Evolutionary conservation across 441 rosid genomes (phyloP).

Genomic region (Hypseocharis bilobata): DNA sequence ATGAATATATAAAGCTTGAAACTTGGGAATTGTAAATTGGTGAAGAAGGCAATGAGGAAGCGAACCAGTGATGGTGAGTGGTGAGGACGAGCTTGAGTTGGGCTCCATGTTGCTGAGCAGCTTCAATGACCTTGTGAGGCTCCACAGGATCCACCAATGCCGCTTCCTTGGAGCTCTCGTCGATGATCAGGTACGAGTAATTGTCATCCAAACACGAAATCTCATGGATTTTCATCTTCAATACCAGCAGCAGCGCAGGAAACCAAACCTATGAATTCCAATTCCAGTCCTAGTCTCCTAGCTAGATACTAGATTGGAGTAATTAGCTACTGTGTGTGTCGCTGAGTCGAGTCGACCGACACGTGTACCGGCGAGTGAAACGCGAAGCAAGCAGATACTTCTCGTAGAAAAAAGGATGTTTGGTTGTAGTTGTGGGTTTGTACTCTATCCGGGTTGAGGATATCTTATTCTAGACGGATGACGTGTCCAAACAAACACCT

Average conservation of each 20-base stretch:
- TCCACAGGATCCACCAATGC: conserved; percentile 93
- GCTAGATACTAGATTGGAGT: not conserved
- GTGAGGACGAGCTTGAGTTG: conserved; percentile 65
- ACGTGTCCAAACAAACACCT: not conserved
- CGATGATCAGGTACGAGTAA: conserved; percentile 76
- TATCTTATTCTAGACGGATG: not conserved
- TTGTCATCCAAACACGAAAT: conserved; percentile 79
- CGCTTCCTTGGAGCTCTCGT: conserved; percentile 68
- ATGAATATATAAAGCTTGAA: not conserved
- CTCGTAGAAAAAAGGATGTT: too few species aligned
- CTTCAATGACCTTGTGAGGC: conserved; percentile 51
- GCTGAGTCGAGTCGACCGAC: not conserved
- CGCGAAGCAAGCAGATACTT: too few species aligned
- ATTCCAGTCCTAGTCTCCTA: too few species aligned
- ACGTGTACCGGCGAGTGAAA: too few species aligned
- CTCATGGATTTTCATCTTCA: conserved; percentile 51
- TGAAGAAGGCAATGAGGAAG: not conserved
- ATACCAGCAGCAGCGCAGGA: not conserved
- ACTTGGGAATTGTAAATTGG: not conserved
- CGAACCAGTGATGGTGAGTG: conserved; percentile 82
- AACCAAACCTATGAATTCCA: too few species aligned
- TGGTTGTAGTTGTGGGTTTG: too few species aligned
- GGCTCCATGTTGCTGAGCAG: conserved; percentile 42
- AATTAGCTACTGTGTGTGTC: not conserved
- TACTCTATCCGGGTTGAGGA: too few species aligned